Evolutionary conservation across 179 eudicot species (phyloP).

Genomic region (Nepenthes alata): DNA sequence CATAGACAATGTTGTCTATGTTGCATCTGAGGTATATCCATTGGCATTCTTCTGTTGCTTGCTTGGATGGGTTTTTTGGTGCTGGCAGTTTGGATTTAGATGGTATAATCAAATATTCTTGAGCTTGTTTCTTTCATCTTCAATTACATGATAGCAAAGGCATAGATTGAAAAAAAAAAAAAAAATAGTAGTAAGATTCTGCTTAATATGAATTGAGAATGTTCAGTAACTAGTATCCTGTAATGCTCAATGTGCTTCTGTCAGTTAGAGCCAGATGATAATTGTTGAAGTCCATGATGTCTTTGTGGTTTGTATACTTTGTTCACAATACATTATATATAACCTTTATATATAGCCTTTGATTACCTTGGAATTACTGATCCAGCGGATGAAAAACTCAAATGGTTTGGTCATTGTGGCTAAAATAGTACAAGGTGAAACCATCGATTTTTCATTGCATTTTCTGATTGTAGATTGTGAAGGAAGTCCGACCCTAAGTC

Average conservation of each 20-base stretch:
- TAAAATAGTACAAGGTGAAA: too few relatives aligned
- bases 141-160: not conserved
- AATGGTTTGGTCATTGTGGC: too few relatives aligned
- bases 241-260: not conserved
- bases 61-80: not conserved
- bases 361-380: not conserved
- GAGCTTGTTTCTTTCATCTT: not conserved
- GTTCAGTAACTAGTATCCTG: not conserved
- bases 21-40: conserved; percentile 88
- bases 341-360: not conserved
- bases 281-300: not conserved
- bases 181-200: too few relatives aligned
- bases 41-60: not conserved
- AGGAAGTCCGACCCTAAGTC: too few relatives aligned
- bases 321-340: too few relatives aligned
- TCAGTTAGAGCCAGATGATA: not conserved
- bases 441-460: too few relatives aligned
- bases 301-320: too few relatives aligned
- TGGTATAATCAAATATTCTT: not conserved
- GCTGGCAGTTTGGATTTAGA: not conserved
- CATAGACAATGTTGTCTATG: conserved; percentile 82
- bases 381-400: too few relatives aligned
- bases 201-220: not conserved
- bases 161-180: not conserved
- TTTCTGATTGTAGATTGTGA: too few relatives aligned